Conservation (phyloP, 1,139 yeast genomes). For the Debaryomyces singareniensis region DNA sequence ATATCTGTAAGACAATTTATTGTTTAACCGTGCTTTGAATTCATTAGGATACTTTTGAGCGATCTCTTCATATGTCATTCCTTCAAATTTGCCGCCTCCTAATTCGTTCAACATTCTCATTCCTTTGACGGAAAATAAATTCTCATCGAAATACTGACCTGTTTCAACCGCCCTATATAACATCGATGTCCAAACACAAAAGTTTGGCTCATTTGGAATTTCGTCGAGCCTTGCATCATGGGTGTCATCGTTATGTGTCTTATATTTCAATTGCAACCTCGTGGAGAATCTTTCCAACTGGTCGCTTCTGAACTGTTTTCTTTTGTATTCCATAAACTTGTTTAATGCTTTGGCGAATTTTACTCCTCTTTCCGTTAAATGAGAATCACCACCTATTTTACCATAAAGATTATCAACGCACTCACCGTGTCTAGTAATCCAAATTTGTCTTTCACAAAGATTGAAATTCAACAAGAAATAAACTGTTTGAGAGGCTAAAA, state of each 20-base stretch:
- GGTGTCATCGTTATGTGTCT: constrained; percentile 18
- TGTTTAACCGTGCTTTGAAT: constrained; percentile 64
- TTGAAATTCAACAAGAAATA: constrained; percentile 88
- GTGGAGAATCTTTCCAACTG: constrained; percentile 52
- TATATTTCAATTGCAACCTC: constrained; percentile 37
- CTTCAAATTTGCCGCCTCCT: constrained; percentile 90
- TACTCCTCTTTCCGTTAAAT: constrained; percentile 70
- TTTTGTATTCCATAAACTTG: constrained; percentile 67
- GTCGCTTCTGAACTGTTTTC: constrained; percentile 58
- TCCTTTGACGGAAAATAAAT: constrained; percentile 72
- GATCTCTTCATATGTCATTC: constrained; percentile 82
- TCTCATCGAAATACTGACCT: constrained; percentile 66
- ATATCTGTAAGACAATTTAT: constrained; percentile 78
- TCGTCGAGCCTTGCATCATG: constrained; percentile 21
- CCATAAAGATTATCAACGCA: constrained; percentile 79
- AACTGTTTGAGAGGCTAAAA: constrained; percentile 87
- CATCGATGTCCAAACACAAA: constrained; percentile 94
- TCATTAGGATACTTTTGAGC: constrained; percentile 64
- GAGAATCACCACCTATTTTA: constrained; percentile 85
- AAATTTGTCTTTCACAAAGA: constrained; percentile 82
- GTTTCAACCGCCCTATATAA: constrained; percentile 72
- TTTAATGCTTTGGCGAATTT: constrained; percentile 69
- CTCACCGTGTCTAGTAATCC: constrained; percentile 96
- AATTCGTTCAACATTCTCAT: constrained; percentile 92
- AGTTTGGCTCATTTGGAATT: constrained; percentile 57